These are phyloP conservation scores for Zopfochytrium polystomum DNA, from an alignment of 371 early-diverging fungal species.

Conservation along the genomic window DNA sequence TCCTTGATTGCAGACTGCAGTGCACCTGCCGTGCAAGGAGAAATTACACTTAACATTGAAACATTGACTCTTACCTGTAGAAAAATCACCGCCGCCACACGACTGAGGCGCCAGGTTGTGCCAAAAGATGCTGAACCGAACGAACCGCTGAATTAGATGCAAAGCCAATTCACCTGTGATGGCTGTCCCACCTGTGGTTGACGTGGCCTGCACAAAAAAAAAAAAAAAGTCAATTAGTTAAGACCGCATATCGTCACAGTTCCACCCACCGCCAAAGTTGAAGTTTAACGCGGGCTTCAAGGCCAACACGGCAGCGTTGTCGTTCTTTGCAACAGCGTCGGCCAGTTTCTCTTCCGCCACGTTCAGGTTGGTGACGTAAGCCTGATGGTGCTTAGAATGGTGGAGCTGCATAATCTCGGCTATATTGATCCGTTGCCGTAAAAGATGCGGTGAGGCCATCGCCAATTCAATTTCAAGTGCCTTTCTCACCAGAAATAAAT, in stretches of 20 bases:
- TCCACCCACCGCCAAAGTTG: constrained; percentile 83
- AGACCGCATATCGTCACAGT: not conserved
- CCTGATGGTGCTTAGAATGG: constrained; percentile 94
- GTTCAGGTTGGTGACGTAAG: constrained; percentile 69
- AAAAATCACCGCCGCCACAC: constrained; percentile 70
- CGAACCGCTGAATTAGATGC: not conserved
- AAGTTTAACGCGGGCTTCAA: constrained; percentile 83
- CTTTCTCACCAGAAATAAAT: constrained; percentile 62
- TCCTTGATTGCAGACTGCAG: constrained; percentile 71
- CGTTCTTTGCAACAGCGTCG: constrained; percentile 64
- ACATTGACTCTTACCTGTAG: constrained; percentile 46
- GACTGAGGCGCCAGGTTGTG: constrained; percentile 82
- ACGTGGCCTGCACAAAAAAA: constrained; percentile 69
- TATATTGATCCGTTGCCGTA: constrained; percentile 4
- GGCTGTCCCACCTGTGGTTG: constrained; percentile 71
- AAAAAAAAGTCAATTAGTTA: constrained; percentile 5
- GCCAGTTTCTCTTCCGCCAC: constrained; percentile 68
- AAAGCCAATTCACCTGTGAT: not conserved
- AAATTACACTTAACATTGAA: not conserved
- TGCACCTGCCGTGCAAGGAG: constrained; percentile 15
- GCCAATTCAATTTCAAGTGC: not conserved
- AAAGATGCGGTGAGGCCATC: not conserved
- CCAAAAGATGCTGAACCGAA: constrained; percentile 94
- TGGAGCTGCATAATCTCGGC: constrained; percentile 96
- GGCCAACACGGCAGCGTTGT: constrained; percentile 69